Base-by-base conservation (phyloP, 2,329 filamentous ascomycete genomes). In the Coniochaeta hoffmannii region DNA sequence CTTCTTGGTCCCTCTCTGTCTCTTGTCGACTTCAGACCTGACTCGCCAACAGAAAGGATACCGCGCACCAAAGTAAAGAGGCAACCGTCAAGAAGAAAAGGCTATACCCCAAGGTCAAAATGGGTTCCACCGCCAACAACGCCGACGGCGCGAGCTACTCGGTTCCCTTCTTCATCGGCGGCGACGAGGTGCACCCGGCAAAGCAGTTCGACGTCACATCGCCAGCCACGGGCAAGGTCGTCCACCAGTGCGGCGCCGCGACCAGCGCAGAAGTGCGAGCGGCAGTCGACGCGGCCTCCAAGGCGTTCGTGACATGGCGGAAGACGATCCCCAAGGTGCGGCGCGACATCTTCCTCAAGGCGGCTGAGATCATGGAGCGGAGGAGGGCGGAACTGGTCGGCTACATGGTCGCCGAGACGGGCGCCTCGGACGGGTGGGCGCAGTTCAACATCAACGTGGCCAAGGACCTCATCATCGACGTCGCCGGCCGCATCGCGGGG, bases 261-360 rank as follows among this genome's bases (percentile, higher is more conserved):
- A 56, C 61, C 14, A 62, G 64, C 28, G 55, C 60, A 15, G 65
- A 70, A 26, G 65, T 65, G n/a, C 50, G 58, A 49, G 61, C 62
- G 3, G 71, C 69, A 22, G 60, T 65, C 34, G 63, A 63, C 10
- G 70, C 76, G 6, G 88, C 89, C 0, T 74, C 83, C n/a, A 74
- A 76, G 14, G 89, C 90, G 1, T 86, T 89, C 69, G 79, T 79
- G 44, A 71, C 78, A 57, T 96, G 90, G 90, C 77, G 79, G 44
- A 80, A 79, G 60, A 80, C 80, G 2, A 83, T 81, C 49, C 80
- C 85, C 1, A 65, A 73, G 24, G 66, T 76, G 24, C 86, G 88
- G 36, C 83, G 88, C 34, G 81, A 87, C 60, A 83, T 95, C 60
- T 77, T 95, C 57, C 73, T 87, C 56, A 84, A 82, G 66, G 85